Evolutionary conservation across 495 filamentous ascomycete genomes (phyloP).

Genomic region (Podospora bellae-mahoneyi): DNA sequence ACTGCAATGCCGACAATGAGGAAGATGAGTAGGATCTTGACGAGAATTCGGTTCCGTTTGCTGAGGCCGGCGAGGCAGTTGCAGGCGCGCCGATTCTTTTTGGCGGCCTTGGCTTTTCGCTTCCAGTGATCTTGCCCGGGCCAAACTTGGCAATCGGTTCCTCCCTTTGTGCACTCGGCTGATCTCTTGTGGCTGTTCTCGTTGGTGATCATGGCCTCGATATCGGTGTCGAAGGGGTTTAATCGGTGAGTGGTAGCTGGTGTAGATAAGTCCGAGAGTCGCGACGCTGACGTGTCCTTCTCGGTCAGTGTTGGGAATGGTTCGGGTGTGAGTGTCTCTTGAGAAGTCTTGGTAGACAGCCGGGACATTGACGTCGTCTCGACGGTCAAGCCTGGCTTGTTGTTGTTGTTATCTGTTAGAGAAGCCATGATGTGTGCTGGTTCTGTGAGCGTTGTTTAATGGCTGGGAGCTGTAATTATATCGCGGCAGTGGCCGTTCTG

Average conservation of each 20-base stretch:
- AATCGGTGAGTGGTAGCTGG: slow-evolving; percentile 31
- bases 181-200: slow-evolving; percentile 32
- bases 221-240: slow-evolving; percentile 49
- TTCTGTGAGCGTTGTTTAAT: slow-evolving; percentile 11
- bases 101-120: slow-evolving; percentile 46
- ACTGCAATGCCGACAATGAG: slow-evolving; percentile 47
- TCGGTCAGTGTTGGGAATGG: slow-evolving; percentile 26
- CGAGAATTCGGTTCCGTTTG: slow-evolving; percentile 47
- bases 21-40: slow-evolving; percentile 41
- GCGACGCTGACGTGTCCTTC: slow-evolving; percentile 29
- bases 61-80: slow-evolving; percentile 43
- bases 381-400: slow-evolving; percentile 34
- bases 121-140: slow-evolving; percentile 51
- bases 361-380: slow-evolving; percentile 26
- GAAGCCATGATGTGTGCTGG: slow-evolving; percentile 28
- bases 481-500: slow-evolving; percentile 14
- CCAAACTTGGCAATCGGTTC: slow-evolving; percentile 47
- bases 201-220: slow-evolving; percentile 44
- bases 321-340: slow-evolving; percentile 30
- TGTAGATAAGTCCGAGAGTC: slow-evolving; percentile 38
- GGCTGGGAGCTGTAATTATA: slow-evolving; percentile 26
- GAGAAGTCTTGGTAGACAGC: slow-evolving; percentile 26
- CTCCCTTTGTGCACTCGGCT: slow-evolving; percentile 31
- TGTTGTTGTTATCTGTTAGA: slow-evolving; percentile 12
- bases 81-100: slow-evolving; percentile 44